phyloP scores from a whole-genome alignment of 140 eudicot species.

The Anethum foeniculum region DNA sequence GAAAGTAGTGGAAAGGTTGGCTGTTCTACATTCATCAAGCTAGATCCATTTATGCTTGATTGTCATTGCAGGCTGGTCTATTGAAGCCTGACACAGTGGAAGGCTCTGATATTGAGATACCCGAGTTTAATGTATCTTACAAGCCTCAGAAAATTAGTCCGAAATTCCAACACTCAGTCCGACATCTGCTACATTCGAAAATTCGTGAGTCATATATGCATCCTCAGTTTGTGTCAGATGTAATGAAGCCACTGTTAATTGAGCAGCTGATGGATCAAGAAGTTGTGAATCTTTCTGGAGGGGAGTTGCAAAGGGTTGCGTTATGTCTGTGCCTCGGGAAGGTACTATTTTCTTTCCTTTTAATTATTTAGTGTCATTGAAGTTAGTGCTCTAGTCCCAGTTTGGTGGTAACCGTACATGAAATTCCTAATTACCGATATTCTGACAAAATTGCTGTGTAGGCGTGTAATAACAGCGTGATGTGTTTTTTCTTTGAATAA shows the following conservation, averaged over 20 bases:
- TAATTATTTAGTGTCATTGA: not conserved
- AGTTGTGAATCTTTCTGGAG: constrained; percentile 56
- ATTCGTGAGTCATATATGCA: constrained; percentile 59
- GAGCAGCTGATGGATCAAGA: constrained; percentile 69
- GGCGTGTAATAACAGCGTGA: not conserved
- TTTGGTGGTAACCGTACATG: not conserved
- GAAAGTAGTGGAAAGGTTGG: not conserved
- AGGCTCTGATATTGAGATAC: constrained; percentile 54
- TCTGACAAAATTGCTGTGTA: not conserved
- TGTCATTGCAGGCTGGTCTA: constrained; percentile 49
- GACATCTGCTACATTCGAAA: constrained; percentile 45
- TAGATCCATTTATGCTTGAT: not conserved
- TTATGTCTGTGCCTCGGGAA: constrained; percentile 51
- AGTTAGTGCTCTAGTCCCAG: not conserved
- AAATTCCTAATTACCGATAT: not conserved
- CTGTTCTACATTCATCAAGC: not conserved
- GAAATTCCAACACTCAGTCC: constrained; percentile 38
- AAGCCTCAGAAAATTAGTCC: constrained; percentile 76
- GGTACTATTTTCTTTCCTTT: constrained; percentile 14
- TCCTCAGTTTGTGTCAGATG: constrained; percentile 68
- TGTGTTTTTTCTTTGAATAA: not conserved
- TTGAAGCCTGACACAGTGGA: constrained; percentile 55
- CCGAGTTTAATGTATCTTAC: constrained; percentile 62
- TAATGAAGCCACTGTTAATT: constrained; percentile 60
- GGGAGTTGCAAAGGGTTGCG: constrained; percentile 69